A percentile compares a stretch with the other conserved stretches of the same genome.
Conservation (phyloP, 306 rosid genomes). For the Vigna reflexopilosa region DNA sequence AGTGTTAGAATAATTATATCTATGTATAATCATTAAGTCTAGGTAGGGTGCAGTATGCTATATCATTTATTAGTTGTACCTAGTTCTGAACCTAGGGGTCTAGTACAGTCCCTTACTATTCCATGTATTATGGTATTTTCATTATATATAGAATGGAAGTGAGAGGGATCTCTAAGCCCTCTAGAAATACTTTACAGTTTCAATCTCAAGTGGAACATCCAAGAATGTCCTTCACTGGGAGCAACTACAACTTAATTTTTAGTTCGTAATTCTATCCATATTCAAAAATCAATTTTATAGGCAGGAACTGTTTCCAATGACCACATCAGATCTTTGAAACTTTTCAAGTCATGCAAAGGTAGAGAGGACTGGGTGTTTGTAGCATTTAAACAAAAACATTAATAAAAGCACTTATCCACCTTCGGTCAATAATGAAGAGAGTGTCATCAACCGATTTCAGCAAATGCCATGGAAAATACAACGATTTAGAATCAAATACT, state of each 20-base stretch:
- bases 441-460: conserved; percentile 68
- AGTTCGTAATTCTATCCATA: no score
- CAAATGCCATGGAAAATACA: conserved; percentile 90
- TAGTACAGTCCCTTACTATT: no score
- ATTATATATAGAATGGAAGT: no score
- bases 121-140: no score
- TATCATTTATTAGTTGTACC: no score
- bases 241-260: background rate
- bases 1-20: no score
- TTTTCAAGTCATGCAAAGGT: background rate
- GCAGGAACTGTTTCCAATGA: conserved; percentile 12
- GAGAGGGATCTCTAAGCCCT: no score
- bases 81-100: no score
- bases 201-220: background rate
- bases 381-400: conserved; percentile 8
- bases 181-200: no score
- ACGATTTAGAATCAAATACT: conserved; percentile 58
- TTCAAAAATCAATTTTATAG: conserved; percentile 5
- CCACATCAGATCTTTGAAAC: background rate
- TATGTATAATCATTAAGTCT: no score
- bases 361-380: background rate
- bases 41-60: no score
- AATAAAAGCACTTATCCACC: conserved; percentile 54
- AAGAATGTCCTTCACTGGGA: background rate
- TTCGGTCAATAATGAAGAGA: conserved; percentile 65